Evolutionary conservation across 2,329 filamentous ascomycete species (phyloP).

Genomic region (Xylaria polymorpha): DNA sequence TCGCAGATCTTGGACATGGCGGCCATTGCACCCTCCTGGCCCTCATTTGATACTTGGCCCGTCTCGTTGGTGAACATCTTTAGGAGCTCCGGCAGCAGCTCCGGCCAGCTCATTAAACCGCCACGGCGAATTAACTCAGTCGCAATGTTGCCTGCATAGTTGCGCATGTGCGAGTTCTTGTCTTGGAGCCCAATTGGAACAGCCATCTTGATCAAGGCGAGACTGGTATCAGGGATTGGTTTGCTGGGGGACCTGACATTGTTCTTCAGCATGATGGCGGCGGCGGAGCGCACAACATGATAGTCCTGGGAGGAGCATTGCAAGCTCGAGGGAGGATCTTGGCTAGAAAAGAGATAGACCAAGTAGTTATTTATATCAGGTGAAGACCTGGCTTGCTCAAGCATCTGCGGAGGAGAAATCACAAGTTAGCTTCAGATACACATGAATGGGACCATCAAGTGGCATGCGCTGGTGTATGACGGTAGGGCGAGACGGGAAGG

Average conservation of each 20-base stretch:
- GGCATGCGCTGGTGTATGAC: slow-evolving; percentile 41
- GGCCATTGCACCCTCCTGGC: slow-evolving; percentile 93
- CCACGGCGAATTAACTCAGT: slow-evolving; percentile 89
- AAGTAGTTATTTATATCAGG: slow-evolving; percentile 98
- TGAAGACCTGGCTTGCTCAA: slow-evolving; percentile 85
- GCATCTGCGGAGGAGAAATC: slow-evolving; percentile 73
- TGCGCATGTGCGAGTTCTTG: slow-evolving; percentile 82
- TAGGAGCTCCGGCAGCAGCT: slow-evolving; percentile 85
- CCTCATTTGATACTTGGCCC: slow-evolving; percentile 74
- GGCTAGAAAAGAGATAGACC: slow-evolving; percentile 85
- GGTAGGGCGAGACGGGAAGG: slow-evolving; percentile 5
- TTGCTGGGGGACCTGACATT: slow-evolving; percentile 83
- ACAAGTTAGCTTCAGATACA: slow-evolving; percentile 40
- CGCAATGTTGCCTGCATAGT: slow-evolving; percentile 90
- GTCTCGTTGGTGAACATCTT: slow-evolving; percentile 78
- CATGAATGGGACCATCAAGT: not conserved
- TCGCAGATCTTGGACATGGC: slow-evolving; percentile 96
- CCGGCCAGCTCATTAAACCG: slow-evolving; percentile 90
- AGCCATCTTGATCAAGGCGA: slow-evolving; percentile 81
- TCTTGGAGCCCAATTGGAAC: slow-evolving; percentile 86
- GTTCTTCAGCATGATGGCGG: slow-evolving; percentile 96
- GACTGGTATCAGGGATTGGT: slow-evolving; percentile 76
- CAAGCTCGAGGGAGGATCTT: slow-evolving; percentile 70
- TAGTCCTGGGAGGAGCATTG: slow-evolving; percentile 70
- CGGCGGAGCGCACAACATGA: slow-evolving; percentile 83